Percentiles rank a stretch among this genome's conserved stretches.
These are phyloP conservation scores for Euryodendron excelsum DNA, from an alignment of 148 eudicot genomes.

Conservation along the genomic window DNA sequence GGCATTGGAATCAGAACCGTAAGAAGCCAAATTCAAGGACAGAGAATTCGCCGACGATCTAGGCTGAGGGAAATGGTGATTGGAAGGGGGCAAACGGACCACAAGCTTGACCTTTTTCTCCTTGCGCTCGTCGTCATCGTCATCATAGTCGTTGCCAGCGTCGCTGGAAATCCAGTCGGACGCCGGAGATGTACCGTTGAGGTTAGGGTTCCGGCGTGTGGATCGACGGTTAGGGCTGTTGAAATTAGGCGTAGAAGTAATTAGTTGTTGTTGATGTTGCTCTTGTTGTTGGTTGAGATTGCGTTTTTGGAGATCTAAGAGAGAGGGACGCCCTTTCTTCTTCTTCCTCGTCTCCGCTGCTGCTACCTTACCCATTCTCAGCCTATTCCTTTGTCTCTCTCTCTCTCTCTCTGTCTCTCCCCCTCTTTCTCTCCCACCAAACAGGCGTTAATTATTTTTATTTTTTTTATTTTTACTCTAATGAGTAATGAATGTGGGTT, in stretches of 20 bases:
- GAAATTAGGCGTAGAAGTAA: slow-evolving; percentile 24
- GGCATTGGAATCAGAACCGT: slow-evolving; percentile 21
- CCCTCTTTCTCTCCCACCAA: slow-evolving; percentile 13
- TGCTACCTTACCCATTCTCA: slow-evolving; percentile 31
- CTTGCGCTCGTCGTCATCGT: slow-evolving; percentile 54
- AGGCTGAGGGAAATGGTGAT: slow-evolving; percentile 6
- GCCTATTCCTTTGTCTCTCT: slow-evolving; percentile 15
- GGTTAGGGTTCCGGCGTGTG: slow-evolving; percentile 50
- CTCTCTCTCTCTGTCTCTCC: slow-evolving; percentile 1
- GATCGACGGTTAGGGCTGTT: slow-evolving; percentile 34
- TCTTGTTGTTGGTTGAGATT: slow-evolving; percentile 14
- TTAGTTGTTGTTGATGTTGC: slow-evolving; percentile 6
- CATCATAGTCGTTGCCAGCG: slow-evolving; percentile 4
- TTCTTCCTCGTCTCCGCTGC: slow-evolving; percentile 39
- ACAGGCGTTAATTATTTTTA: slow-evolving; percentile 18
- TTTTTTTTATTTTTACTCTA: not conserved
- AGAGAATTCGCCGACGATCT: slow-evolving; percentile 16
- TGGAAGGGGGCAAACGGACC: slow-evolving; percentile 41
- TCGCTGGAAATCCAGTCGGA: not conserved
- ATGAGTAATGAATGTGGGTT: too few species aligned
- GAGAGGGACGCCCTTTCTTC: slow-evolving; percentile 71
- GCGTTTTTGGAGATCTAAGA: slow-evolving; percentile 48
- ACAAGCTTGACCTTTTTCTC: slow-evolving; percentile 74
- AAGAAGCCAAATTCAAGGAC: slow-evolving; percentile 23
- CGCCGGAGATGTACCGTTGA: slow-evolving; percentile 17